Percentiles rank a stretch among this genome's conserved stretches.
Evolutionary conservation across 352 stramenopile species (phyloP).

Genomic region (Phytopythium kandeliae): DNA sequence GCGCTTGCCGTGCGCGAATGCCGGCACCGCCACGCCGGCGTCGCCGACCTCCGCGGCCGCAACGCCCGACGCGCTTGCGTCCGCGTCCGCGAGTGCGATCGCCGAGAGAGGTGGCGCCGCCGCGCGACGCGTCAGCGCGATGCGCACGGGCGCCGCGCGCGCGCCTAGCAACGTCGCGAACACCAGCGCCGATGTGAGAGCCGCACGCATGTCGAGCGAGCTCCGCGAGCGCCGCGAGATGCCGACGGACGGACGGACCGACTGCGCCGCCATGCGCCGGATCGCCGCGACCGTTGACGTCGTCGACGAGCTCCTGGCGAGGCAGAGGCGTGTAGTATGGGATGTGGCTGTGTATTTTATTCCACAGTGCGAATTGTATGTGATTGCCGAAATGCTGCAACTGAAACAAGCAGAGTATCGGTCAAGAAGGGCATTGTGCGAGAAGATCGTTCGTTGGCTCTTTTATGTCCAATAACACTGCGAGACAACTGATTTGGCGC

Average conservation of each 20-base stretch:
- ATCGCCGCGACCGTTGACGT: slow-evolving; percentile 3
- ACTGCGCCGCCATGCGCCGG: background rate
- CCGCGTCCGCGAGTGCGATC: background rate
- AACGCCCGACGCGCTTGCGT: background rate
- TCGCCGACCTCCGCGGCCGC: background rate
- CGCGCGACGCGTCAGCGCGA: slow-evolving; percentile 14
- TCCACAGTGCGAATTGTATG: no score
- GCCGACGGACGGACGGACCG: no score
- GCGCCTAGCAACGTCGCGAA: background rate
- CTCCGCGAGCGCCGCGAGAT: background rate
- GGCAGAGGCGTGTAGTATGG: no score
- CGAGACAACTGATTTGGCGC: no score
- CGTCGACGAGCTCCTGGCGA: background rate
- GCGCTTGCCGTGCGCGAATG: slow-evolving; percentile 30
- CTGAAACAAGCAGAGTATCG: no score
- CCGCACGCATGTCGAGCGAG: background rate
- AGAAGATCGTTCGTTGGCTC: no score
- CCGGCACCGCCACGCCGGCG: slow-evolving; percentile 8
- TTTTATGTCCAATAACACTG: no score
- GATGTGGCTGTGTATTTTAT: no score
- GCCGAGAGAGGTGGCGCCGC: background rate
- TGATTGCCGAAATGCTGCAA: no score
- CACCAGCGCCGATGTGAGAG: background rate
- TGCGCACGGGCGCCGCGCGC: slow-evolving; percentile 22
- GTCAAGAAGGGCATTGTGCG: no score